Base-by-base conservation (phyloP, 139 green algal genomes). In the Yamagishiella unicocca region DNA sequence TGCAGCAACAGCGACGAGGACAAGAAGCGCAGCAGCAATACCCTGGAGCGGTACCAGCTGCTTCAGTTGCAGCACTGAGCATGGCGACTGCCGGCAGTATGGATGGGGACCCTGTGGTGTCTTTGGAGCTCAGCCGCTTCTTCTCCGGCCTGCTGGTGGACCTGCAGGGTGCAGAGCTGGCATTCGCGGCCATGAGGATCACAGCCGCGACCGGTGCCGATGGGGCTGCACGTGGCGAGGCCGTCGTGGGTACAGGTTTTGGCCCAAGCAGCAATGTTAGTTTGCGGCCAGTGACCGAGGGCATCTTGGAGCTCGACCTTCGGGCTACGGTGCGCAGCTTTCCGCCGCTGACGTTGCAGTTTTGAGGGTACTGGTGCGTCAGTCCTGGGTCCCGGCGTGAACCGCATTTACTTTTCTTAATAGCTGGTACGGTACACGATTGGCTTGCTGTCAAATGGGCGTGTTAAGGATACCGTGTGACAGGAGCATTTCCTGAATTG, bases 131-230 rank as follows among this genome's bases (percentile, higher is more conserved):
- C 0, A 87, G 54, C 9, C 35, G 31, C 24, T 92, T 89, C 46
- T 92, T 92, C 74, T 84, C 55, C 35, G n/a, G 40, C 8, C 82
- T 91, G 17, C 83, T 38, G 43, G 43, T 92, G 29, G 86, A 92
- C 54, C 74, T 92, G 31, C 80, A 92, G 31, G 89, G 89, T 14
- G 89, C 68, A 22, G 71, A 91, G 66, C 42, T 92, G 24, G 73
- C 53, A 6, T 90, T 92, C 53, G 64, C 50, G 24, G 46, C 33
- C 12, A 43, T 92, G 33, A 24, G 38, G 4, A 37, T 92, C 12
- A 27, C 38, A 2, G 37, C 68, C 1, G 38, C 38, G 7, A 35
- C 24, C 37, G 10, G 38, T 22, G 7, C 21, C 38, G 40, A 17
- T 38, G 35, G 70, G 1, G 40, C 14, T 78, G 70, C 40, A 17